phyloP scores from a whole-genome alignment of 352 stramenopile species.

The Phytophthora hibernalis region DNA sequence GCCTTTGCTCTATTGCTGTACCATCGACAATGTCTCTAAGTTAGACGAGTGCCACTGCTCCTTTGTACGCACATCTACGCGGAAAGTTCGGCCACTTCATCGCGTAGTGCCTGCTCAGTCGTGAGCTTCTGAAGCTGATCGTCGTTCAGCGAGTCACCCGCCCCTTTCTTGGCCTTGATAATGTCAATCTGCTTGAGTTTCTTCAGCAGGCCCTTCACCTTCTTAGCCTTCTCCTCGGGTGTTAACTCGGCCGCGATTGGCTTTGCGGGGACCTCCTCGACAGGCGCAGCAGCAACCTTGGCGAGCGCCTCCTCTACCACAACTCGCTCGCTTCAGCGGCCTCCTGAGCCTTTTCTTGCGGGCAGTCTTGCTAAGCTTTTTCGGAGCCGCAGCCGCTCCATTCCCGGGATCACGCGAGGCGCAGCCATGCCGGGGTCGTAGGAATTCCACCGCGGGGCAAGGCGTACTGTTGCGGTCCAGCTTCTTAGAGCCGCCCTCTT shows the following conservation, averaged over 20 bases:
- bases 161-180: conserved; percentile 80
- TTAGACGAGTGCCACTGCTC: not conserved
- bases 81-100: conserved; percentile 73
- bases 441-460: conserved; percentile 44
- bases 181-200: conserved; percentile 90
- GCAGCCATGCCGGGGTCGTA: conserved; percentile 59
- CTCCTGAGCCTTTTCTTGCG: conserved; percentile 87
- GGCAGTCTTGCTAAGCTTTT: conserved; percentile 83
- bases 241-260: conserved; percentile 49
- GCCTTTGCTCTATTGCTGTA: conserved; percentile 18
- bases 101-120: conserved; percentile 67
- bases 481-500: conserved; percentile 82
- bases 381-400: conserved; percentile 53
- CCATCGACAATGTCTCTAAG: conserved; percentile 9
- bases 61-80: conserved; percentile 26
- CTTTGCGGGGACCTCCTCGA: conserved; percentile 29
- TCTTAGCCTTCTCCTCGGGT: conserved; percentile 86
- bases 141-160: conserved; percentile 79
- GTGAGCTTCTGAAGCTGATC: conserved; percentile 84
- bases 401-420: conserved; percentile 66
- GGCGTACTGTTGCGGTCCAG: conserved; percentile 87
- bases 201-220: conserved; percentile 83
- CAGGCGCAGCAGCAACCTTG: conserved; percentile 40
- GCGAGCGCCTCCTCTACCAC: conserved; percentile 69
- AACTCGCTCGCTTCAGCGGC: conserved; percentile 67